Evolutionary conservation across 306 rosid species (phyloP).

Genomic region (Pyrus pyrifolia): DNA sequence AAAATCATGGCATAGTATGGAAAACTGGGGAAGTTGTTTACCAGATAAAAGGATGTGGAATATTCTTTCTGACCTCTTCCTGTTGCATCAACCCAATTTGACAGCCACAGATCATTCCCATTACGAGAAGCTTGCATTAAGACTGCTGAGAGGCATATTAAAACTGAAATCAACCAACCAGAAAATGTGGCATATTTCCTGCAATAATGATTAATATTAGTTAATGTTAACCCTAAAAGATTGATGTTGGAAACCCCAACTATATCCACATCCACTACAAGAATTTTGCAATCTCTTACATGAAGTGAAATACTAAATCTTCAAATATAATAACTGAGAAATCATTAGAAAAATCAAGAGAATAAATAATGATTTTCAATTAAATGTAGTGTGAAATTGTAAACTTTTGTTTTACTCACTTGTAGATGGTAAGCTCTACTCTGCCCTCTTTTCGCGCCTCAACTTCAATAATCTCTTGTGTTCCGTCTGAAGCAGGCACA

Average conservation of each 20-base stretch:
- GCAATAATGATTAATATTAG: slow-evolving; percentile 13
- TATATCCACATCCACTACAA: background rate
- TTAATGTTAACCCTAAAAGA: background rate
- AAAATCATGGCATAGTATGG: background rate
- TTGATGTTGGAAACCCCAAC: background rate
- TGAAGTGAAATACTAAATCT: background rate
- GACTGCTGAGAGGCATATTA: slow-evolving; percentile 72
- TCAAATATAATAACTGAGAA: background rate
- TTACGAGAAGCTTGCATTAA: slow-evolving; percentile 95
- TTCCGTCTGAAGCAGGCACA: slow-evolving; percentile 25
- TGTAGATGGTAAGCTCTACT: slow-evolving; percentile 74
- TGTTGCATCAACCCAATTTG: slow-evolving; percentile 89
- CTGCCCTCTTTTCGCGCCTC: slow-evolving; percentile 84
- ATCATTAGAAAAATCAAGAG: background rate
- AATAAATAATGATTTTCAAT: background rate
- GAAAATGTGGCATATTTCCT: slow-evolving; percentile 78
- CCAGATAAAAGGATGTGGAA: slow-evolving; percentile 79
- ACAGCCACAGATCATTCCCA: slow-evolving; percentile 95
- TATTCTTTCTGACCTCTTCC: slow-evolving; percentile 43
- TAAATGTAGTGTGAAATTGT: background rate
- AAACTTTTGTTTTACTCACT: slow-evolving; percentile 40
- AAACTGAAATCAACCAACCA: slow-evolving; percentile 59
- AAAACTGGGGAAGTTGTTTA: slow-evolving; percentile 17
- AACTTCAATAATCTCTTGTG: slow-evolving; percentile 52
- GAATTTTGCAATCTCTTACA: background rate